Conservation (phyloP, 1,284 basidiomycete genomes). For the Veloboletus limbatus region DNA sequence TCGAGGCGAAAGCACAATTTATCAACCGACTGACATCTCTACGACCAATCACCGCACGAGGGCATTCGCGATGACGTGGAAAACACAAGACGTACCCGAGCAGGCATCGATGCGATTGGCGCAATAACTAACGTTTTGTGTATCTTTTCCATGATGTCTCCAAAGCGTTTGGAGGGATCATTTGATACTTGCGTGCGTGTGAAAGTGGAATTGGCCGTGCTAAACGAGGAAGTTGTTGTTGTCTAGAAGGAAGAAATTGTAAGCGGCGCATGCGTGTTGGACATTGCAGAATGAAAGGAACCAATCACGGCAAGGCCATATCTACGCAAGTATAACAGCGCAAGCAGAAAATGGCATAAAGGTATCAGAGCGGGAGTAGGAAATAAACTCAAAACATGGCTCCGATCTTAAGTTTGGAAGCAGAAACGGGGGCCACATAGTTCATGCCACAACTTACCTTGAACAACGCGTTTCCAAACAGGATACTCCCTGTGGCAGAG, state of each 20-base stretch:
- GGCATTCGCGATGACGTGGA: not conserved
- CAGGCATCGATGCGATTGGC: constrained; percentile 43
- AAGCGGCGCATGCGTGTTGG: constrained; percentile 3
- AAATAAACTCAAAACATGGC: not conserved
- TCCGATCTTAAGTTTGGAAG: not conserved
- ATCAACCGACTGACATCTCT: constrained; percentile 5
- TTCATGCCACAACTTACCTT: constrained; percentile 20
- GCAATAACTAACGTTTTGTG: constrained; percentile 52
- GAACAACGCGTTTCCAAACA: constrained; percentile 18
- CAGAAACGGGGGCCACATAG: constrained; percentile 8
- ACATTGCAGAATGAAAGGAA: constrained; percentile 2
- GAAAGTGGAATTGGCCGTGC: constrained; percentile 21
- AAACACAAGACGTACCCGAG: constrained; percentile 18
- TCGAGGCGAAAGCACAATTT: constrained; percentile 1
- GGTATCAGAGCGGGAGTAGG: not conserved
- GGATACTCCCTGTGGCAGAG: constrained; percentile 7
- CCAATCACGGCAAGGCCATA: constrained; percentile 18
- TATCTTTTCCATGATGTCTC: constrained; percentile 53
- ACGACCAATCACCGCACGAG: constrained; percentile 2
- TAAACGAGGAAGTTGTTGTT: constrained; percentile 1
- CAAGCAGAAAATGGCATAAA: constrained; percentile 1
- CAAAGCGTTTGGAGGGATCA: constrained; percentile 35
- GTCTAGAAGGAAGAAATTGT: constrained; percentile 11
- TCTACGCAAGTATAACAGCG: constrained; percentile 5
- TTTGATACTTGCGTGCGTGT: constrained; percentile 7